Conservation (phyloP, 495 filamentous ascomycete species). For the Lepraria neglecta region DNA sequence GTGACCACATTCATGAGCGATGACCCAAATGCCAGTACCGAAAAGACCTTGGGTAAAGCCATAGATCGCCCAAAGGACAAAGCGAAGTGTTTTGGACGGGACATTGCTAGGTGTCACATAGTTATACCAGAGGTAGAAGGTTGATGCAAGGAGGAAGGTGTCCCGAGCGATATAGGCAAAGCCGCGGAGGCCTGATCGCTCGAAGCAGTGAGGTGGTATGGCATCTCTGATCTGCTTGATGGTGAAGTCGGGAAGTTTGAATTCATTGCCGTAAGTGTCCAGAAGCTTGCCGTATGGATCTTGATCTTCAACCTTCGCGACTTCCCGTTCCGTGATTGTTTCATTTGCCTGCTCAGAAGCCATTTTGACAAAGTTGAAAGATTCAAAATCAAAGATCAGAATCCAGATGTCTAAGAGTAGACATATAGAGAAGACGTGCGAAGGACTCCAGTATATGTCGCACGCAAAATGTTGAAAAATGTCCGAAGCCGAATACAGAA, state of each 20-base stretch:
- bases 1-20: constrained; percentile 68
- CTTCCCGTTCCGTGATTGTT: too few relatives aligned
- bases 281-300: background rate
- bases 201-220: constrained; percentile 57
- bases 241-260: constrained; percentile 63
- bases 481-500: too few relatives aligned
- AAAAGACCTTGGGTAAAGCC: constrained; percentile 60
- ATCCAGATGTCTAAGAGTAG: too few relatives aligned
- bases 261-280: constrained; percentile 49
- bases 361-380: background rate
- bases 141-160: constrained; percentile 45
- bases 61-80: constrained; percentile 52
- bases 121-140: constrained; percentile 59
- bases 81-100: constrained; percentile 43
- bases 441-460: too few relatives aligned
- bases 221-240: constrained; percentile 65
- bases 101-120: constrained; percentile 59
- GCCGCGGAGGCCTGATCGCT: constrained; percentile 51
- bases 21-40: constrained; percentile 61
- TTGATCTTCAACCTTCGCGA: background rate
- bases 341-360: background rate
- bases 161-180: constrained; percentile 60
- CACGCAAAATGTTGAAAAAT: too few relatives aligned
- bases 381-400: too few relatives aligned
- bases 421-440: too few relatives aligned